These are phyloP conservation scores for Elsinoe necatrix DNA, from an alignment of 2,329 filamentous ascomycete species.

Conservation along the genomic window DNA sequence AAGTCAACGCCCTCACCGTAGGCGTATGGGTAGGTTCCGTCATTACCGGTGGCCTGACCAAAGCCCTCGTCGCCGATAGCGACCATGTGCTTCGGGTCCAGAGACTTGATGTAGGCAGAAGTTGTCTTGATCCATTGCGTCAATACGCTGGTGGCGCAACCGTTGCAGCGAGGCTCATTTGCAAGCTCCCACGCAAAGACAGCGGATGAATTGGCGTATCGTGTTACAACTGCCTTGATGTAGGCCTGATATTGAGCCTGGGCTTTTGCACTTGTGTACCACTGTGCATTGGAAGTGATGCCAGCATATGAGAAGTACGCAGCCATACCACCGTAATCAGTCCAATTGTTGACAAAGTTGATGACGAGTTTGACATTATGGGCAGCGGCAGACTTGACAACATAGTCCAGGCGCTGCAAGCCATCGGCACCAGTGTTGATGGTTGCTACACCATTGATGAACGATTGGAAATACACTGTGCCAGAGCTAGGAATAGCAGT, in stretches of 20 bases:
- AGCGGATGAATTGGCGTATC: slow-evolving; percentile 51
- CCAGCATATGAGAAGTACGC: slow-evolving; percentile 51
- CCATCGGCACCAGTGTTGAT: slow-evolving; percentile 58
- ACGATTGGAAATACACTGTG: slow-evolving; percentile 38
- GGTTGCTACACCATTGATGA: slow-evolving; percentile 43
- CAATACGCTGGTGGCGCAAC: slow-evolving; percentile 50
- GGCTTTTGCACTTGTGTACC: slow-evolving; percentile 46
- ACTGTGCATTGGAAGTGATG: slow-evolving; percentile 41
- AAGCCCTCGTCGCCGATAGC: slow-evolving; percentile 56
- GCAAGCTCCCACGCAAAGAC: slow-evolving; percentile 61
- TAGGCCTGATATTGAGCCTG: slow-evolving; percentile 53
- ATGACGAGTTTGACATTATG: slow-evolving; percentile 56
- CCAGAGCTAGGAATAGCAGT: slow-evolving; percentile 34
- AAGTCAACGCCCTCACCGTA: slow-evolving; percentile 20
- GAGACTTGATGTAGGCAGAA: slow-evolving; percentile 54
- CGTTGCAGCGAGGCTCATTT: slow-evolving; percentile 57
- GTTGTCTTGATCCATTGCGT: slow-evolving; percentile 51
- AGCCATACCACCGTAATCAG: slow-evolving; percentile 57
- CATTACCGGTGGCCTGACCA: slow-evolving; percentile 20
- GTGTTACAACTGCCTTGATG: slow-evolving; percentile 49
- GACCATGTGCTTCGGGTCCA: slow-evolving; percentile 55
- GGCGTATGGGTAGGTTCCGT: slow-evolving; percentile 27
- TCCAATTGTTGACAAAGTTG: slow-evolving; percentile 62
- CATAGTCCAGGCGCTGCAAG: slow-evolving; percentile 56
- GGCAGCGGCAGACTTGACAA: slow-evolving; percentile 52